A percentile compares a stretch with the other conserved stretches of the same genome.
phyloP scores from a whole-genome alignment of 1,139 yeast genomes.

The Tardiomyces blankii region DNA sequence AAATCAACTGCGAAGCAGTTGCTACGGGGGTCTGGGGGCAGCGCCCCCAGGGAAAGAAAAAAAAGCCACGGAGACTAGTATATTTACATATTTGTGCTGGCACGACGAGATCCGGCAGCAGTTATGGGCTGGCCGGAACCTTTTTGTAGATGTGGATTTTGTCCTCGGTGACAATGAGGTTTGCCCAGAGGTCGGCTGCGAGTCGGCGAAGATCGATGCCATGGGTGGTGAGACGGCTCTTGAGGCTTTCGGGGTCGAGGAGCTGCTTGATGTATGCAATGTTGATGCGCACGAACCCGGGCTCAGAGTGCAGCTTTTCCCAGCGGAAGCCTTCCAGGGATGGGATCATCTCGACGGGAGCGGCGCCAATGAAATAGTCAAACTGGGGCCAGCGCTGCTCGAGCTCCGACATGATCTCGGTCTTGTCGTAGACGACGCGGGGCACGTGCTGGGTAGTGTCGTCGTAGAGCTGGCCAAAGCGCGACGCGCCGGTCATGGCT shows the following conservation, averaged over 20 bases:
- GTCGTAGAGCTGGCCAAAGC: slow-evolving; percentile 51
- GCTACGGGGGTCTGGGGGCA: too few relatives aligned
- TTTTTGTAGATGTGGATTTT: slow-evolving; percentile 25
- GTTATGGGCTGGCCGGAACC: slow-evolving; percentile 5
- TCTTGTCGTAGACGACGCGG: slow-evolving; percentile 56
- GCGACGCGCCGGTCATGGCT: slow-evolving; percentile 80
- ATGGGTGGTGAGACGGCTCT: too few relatives aligned
- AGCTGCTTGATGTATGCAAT: too few relatives aligned
- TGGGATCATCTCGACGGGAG: slow-evolving; percentile 12
- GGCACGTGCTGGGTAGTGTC: slow-evolving; percentile 5
- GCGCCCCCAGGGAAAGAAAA: too few relatives aligned
- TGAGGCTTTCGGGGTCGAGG: too few relatives aligned
- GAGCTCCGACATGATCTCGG: slow-evolving; percentile 41
- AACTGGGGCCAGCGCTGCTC: slow-evolving; percentile 40
- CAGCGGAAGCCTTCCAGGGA: slow-evolving; percentile 24
- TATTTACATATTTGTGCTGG: too few relatives aligned
- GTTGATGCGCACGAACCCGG: neutral
- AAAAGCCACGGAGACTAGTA: too few relatives aligned
- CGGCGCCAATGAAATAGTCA: slow-evolving; percentile 45
- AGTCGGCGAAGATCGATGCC: too few relatives aligned
- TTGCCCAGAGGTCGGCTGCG: too few relatives aligned
- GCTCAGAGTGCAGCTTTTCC: slow-evolving; percentile 28
- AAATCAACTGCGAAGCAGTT: too few relatives aligned
- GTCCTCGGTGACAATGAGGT: slow-evolving; percentile 8
- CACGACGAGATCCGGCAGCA: too few relatives aligned